phyloP scores from a whole-genome alignment of 2,329 filamentous ascomycete genomes.

The Fusarium hostae region DNA sequence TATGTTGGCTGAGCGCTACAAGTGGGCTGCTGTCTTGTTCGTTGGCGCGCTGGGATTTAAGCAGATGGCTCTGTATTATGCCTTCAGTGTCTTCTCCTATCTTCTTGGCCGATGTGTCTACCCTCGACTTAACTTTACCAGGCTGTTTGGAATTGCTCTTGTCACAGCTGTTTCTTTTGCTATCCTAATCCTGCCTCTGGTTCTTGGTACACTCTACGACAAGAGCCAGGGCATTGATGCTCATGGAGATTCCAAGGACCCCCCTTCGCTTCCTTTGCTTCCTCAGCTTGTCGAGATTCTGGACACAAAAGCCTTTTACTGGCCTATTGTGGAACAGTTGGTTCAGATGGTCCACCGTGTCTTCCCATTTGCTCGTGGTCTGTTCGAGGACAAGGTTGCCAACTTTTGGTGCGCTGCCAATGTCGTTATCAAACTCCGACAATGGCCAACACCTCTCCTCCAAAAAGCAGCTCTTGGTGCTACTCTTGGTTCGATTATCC shows the following conservation, averaged over 20 bases:
- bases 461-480: constrained; percentile 79
- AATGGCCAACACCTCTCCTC: constrained; percentile 76
- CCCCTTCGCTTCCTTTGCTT: constrained; percentile 71
- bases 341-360: constrained; percentile 89
- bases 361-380: constrained; percentile 93
- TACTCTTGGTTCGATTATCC: constrained; percentile 80
- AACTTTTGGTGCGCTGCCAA: constrained; percentile 98
- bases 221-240: constrained; percentile 70
- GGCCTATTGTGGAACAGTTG: constrained; percentile 80
- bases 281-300: constrained; percentile 67
- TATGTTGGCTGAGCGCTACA: constrained; percentile 82
- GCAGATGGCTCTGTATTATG: constrained; percentile 99
- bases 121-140: constrained; percentile 72
- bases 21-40: constrained; percentile 95
- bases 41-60: constrained; percentile 96
- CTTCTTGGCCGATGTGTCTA: constrained; percentile 87
- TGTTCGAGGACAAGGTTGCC: constrained; percentile 99
- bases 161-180: constrained; percentile 79
- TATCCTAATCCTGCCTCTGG: constrained; percentile 78
- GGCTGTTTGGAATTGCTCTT: constrained; percentile 79
- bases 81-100: constrained; percentile 91
- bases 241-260: constrained; percentile 65
- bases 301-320: constrained; percentile 74
- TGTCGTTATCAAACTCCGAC: constrained; percentile 85
- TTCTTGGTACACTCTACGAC: constrained; percentile 78